A percentile compares a stretch with the other conserved stretches of the same genome.
Conservation (phyloP, 495 filamentous ascomycete genomes). For the Aspergillus indologenus region DNA sequence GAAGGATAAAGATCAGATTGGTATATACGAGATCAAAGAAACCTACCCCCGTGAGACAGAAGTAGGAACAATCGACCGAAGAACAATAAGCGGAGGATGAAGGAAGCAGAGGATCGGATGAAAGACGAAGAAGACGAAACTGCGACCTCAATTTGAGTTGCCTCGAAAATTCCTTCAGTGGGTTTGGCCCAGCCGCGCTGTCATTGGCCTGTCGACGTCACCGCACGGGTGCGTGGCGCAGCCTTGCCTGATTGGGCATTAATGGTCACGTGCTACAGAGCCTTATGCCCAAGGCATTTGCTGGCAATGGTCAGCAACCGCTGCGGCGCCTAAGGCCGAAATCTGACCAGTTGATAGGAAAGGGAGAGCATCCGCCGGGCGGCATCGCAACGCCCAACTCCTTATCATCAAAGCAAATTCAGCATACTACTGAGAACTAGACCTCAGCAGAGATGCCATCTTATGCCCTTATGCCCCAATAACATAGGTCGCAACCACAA, state of each 20-base stretch:
- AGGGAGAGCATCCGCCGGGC: too few relatives aligned
- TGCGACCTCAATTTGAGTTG: conserved; percentile 6
- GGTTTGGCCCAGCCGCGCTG: conserved; percentile 13
- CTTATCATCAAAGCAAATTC: too few relatives aligned
- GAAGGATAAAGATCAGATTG: conserved; percentile 1
- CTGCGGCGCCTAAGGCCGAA: not conserved
- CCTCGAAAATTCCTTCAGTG: conserved; percentile 34
- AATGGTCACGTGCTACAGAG: conserved; percentile 20
- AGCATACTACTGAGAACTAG: too few relatives aligned
- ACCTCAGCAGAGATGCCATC: too few relatives aligned
- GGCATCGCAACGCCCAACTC: too few relatives aligned
- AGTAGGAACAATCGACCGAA: not conserved
- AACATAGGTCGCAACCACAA: too few relatives aligned
- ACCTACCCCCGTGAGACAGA: not conserved
- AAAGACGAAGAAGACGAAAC: conserved; percentile 7
- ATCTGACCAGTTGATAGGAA: too few relatives aligned
- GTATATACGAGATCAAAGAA: conserved; percentile 3
- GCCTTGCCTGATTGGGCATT: conserved; percentile 26
- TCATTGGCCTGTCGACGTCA: conserved; percentile 39
- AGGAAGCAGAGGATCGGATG: not conserved
- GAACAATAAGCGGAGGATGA: too few relatives aligned
- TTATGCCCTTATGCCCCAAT: too few relatives aligned
- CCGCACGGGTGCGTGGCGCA: conserved; percentile 25
- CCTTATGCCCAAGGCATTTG: conserved; percentile 18
- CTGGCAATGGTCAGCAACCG: conserved; percentile 5